Percentiles rank a stretch among this genome's conserved stretches.
These are phyloP conservation scores for Phaeosphaeriaceae sp. DNA, from an alignment of 2,329 filamentous ascomycete species.

Conservation along the genomic window DNA sequence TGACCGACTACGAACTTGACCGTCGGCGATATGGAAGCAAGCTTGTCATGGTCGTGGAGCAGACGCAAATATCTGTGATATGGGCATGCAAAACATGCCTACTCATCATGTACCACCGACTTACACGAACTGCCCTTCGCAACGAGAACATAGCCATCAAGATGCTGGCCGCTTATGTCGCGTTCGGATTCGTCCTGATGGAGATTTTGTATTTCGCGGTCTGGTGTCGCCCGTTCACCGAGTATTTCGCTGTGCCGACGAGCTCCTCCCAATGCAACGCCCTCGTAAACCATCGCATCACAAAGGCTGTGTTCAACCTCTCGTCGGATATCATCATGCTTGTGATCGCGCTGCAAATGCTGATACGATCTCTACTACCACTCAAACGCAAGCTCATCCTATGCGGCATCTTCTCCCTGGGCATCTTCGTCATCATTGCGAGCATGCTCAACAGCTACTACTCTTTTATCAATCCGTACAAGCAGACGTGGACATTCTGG, in stretches of 20 bases:
- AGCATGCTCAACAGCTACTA: conserved; percentile 59
- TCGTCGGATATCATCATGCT: conserved; percentile 57
- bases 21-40: conserved; percentile 48
- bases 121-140: conserved; percentile 48
- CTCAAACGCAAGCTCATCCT: conserved; percentile 61
- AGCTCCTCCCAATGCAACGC: conserved; percentile 43
- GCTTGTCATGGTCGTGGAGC: conserved; percentile 61
- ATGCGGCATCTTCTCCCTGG: conserved; percentile 63
- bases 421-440: conserved; percentile 57
- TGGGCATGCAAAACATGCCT: conserved; percentile 63
- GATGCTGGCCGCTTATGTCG: conserved; percentile 55
- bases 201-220: conserved; percentile 59
- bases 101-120: conserved; percentile 60
- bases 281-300: conserved; percentile 47
- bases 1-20: conserved; percentile 47
- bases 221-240: conserved; percentile 62
- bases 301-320: conserved; percentile 53
- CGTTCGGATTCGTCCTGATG: conserved; percentile 55
- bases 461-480: conserved; percentile 34
- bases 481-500: conserved; percentile 39
- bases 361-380: conserved; percentile 52
- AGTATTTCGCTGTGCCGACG: conserved; percentile 61
- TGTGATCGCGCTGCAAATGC: conserved; percentile 54
- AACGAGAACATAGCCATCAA: conserved; percentile 49
- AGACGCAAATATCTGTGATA: conserved; percentile 59